phyloP scores from a whole-genome alignment of 2,329 filamentous ascomycete genomes.

The Pseudocercospora musae region DNA sequence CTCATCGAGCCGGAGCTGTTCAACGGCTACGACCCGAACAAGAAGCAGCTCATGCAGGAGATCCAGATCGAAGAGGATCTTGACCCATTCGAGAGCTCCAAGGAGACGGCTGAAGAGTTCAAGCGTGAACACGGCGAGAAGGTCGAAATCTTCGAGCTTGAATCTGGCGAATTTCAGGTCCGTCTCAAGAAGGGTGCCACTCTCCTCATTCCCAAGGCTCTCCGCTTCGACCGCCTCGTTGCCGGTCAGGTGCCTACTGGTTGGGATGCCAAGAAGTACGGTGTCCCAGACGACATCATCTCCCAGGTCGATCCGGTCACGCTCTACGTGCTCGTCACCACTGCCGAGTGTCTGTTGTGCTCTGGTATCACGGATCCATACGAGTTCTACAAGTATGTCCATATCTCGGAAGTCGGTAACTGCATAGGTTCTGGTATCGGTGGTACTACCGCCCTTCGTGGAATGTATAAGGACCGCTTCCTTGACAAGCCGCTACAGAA shows the following conservation, averaged over 20 bases:
- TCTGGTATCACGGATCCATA: constrained; percentile 98
- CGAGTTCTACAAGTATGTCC: constrained; percentile 99
- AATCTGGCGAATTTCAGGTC: constrained; percentile 89
- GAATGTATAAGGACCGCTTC: constrained; percentile 98
- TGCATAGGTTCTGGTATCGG: constrained; percentile 98
- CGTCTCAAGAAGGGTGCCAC: constrained; percentile 93
- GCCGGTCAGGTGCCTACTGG: constrained; percentile 95
- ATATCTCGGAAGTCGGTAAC: constrained; percentile 96
- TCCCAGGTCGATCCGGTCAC: constrained; percentile 96
- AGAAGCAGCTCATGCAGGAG: constrained; percentile 97
- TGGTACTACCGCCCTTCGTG: constrained; percentile 84
- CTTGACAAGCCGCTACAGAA: constrained; percentile 97
- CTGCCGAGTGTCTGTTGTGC: constrained; percentile 83
- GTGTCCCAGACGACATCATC: constrained; percentile 96
- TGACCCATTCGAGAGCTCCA: constrained; percentile 93
- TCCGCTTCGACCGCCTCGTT: constrained; percentile 94
- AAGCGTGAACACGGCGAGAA: constrained; percentile 95
- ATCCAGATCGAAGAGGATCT: constrained; percentile 96
- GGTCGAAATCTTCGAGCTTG: constrained; percentile 93
- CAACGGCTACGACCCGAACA: constrained; percentile 92
- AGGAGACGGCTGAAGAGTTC: constrained; percentile 97
- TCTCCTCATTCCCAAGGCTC: constrained; percentile 92
- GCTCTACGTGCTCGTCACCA: constrained; percentile 89
- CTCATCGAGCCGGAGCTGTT: constrained; percentile 97
- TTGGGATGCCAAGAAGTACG: constrained; percentile 95